A percentile compares a stretch with the other conserved stretches of the same genome.
Evolutionary conservation across 2,329 filamentous ascomycete species (phyloP).

Genomic region (Talaromyces sp.): DNA sequence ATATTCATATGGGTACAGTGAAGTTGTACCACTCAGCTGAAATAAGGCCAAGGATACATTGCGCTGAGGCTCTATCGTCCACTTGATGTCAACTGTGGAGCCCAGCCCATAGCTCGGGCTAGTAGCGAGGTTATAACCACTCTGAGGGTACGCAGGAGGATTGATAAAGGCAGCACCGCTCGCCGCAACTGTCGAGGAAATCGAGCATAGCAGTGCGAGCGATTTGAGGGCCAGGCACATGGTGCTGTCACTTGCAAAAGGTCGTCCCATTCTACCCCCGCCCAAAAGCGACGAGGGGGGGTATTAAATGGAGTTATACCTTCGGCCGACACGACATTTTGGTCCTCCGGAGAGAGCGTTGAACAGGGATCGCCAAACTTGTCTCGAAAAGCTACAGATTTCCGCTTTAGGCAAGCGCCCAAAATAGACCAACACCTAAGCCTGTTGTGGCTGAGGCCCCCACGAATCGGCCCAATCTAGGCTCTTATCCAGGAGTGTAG

Average conservation of each 20-base stretch:
- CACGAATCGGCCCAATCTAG: not conserved
- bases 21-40: not conserved
- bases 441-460: not conserved
- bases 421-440: not conserved
- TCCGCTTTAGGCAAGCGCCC: not conserved
- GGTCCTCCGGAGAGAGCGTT: not conserved
- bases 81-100: not conserved
- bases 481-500: not conserved
- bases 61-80: not conserved
- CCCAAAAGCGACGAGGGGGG: not conserved
- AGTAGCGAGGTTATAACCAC: not conserved
- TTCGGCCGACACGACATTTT: not conserved
- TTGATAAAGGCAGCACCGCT: not conserved
- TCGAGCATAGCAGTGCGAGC: not conserved
- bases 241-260: not conserved
- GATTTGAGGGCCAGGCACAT: not conserved
- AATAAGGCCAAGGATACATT: not conserved
- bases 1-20: not conserved
- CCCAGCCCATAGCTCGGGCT: not conserved
- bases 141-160: not conserved
- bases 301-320: not conserved
- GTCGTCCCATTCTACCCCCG: not conserved
- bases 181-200: not conserved
- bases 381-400: not conserved
- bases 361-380: not conserved